These are phyloP conservation scores for Gossypium herbaceum DNA, from an alignment of 345 rosid genomes.

Conservation along the genomic window DNA sequence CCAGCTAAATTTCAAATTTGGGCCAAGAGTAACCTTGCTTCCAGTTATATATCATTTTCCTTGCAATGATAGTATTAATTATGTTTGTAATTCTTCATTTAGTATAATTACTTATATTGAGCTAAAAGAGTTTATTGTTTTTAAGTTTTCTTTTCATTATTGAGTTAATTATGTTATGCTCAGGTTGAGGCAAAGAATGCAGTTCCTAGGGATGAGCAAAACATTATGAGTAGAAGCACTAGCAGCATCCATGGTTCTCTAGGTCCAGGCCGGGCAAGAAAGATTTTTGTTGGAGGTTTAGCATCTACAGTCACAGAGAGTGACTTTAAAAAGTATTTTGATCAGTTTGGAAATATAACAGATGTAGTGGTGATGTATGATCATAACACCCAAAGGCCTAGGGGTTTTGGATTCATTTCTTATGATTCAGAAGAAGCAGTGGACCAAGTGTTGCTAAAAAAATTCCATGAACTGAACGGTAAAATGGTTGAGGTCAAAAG, in stretches of 20 bases:
- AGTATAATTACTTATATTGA: constrained; percentile 1
- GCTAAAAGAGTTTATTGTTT: not conserved
- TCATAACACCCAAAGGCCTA: constrained; percentile 78
- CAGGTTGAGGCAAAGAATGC: constrained; percentile 85
- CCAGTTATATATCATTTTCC: constrained; percentile 15
- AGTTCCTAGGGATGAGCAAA: constrained; percentile 83
- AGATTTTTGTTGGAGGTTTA: constrained; percentile 81
- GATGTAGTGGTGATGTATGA: constrained; percentile 87
- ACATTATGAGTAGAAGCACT: constrained; percentile 37
- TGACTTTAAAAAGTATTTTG: constrained; percentile 72
- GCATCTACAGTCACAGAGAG: constrained; percentile 75
- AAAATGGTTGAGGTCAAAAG: constrained; percentile 79
- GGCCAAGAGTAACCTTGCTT: not conserved
- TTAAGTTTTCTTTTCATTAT: constrained; percentile 17
- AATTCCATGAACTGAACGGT: constrained; percentile 75
- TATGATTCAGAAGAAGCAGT: constrained; percentile 77
- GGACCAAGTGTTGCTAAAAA: constrained; percentile 58
- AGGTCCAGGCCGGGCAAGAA: constrained; percentile 59
- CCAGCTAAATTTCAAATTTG: not conserved
- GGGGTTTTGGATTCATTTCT: constrained; percentile 78
- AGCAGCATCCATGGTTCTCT: constrained; percentile 64
- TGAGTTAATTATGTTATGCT: constrained; percentile 21
- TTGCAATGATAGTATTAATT: constrained; percentile 7
- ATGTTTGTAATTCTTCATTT: not conserved
- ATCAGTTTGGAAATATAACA: constrained; percentile 68